A percentile compares a stretch with the other conserved stretches of the same genome.
Conservation (phyloP, 345 rosid genomes). For the Ceriops decandra region DNA sequence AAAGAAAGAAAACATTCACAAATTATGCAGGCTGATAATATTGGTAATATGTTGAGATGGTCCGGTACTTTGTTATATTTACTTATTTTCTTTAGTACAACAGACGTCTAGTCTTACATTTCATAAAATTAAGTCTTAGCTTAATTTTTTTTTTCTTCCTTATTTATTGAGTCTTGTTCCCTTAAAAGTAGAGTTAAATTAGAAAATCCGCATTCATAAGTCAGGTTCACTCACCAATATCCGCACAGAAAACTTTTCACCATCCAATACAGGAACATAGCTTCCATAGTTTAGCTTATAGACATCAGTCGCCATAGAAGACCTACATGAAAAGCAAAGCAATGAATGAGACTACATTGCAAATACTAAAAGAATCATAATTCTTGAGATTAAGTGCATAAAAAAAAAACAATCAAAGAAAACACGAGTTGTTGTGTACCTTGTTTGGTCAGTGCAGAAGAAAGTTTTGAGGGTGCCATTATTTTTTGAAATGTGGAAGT, state of each 20-base stretch:
- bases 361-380: neutral
- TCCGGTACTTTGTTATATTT: too few species aligned
- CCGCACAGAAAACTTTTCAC: constrained; percentile 66
- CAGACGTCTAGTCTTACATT: too few species aligned
- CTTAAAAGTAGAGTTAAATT: neutral
- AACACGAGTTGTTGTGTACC: constrained; percentile 30
- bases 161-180: too few species aligned
- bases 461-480: constrained; percentile 56
- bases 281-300: constrained; percentile 49
- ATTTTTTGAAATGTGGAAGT: constrained; percentile 63
- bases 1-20: neutral
- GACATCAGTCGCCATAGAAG: constrained; percentile 65
- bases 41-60: too few species aligned
- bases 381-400: neutral
- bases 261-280: constrained; percentile 61
- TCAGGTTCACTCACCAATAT: constrained; percentile 46
- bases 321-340: constrained; percentile 33
- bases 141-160: too few species aligned
- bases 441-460: constrained; percentile 72
- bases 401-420: too few species aligned
- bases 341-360: neutral
- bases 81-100: too few species aligned
- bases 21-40: neutral
- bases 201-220: neutral
- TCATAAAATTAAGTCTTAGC: too few species aligned